These are phyloP conservation scores for Leccinum longicurvipes DNA, from an alignment of 768 basidiomycete genomes.

Conservation along the genomic window DNA sequence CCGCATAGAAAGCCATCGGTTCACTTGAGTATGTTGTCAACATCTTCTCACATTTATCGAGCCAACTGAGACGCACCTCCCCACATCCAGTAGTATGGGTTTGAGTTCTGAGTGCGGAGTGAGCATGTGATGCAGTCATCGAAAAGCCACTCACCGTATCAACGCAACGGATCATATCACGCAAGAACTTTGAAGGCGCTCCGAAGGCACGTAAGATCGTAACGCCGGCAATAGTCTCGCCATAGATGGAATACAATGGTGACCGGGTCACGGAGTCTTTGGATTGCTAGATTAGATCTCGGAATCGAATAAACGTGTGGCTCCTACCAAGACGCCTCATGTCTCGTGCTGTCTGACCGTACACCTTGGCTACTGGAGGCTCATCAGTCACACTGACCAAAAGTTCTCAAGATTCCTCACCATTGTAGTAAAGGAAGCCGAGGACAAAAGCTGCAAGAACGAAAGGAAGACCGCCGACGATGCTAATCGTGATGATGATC, in stretches of 20 bases:
- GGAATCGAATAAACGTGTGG: neutral
- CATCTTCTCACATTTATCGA: neutral
- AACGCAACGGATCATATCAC: constrained; percentile 79
- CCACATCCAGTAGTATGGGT: constrained; percentile 91
- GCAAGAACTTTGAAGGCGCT: constrained; percentile 78
- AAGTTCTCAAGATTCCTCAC: constrained; percentile 35
- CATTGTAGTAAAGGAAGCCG: constrained; percentile 66
- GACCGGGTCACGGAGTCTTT: constrained; percentile 49
- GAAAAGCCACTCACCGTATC: constrained; percentile 57
- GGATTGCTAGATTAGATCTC: neutral
- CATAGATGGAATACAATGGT: constrained; percentile 45
- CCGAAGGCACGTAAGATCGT: constrained; percentile 78
- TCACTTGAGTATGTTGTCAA: constrained; percentile 47
- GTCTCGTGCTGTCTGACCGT: constrained; percentile 84
- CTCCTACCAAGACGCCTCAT: constrained; percentile 71
- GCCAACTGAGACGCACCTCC: constrained; percentile 46
- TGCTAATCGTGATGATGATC: constrained; percentile 69
- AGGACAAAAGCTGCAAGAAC: constrained; percentile 55
- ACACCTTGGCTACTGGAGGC: constrained; percentile 42
- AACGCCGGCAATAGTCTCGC: constrained; percentile 50
- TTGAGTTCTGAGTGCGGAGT: constrained; percentile 42
- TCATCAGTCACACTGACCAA: constrained; percentile 5
- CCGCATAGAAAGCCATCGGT: constrained; percentile 86
- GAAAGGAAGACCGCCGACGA: constrained; percentile 79
- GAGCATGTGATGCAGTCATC: neutral